phyloP scores from a whole-genome alignment of 345 rosid species.

The Eucalyptus erythrocorys region DNA sequence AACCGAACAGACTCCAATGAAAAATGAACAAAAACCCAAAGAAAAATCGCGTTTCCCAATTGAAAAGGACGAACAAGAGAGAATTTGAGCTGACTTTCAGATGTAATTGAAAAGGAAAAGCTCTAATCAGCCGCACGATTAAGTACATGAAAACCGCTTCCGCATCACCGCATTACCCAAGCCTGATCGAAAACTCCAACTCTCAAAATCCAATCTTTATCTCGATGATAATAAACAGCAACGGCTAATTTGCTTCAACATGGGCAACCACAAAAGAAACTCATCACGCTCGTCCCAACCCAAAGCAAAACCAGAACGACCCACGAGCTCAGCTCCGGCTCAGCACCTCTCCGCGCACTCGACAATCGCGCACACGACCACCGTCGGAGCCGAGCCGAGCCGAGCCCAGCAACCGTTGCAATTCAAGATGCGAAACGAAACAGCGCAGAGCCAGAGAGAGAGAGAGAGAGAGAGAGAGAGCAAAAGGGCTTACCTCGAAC shows the following conservation, averaged over 20 bases:
- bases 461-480: neutral
- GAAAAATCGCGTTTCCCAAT: neutral
- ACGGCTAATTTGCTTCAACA: neutral
- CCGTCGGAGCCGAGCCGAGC: neutral
- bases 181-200: neutral
- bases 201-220: neutral
- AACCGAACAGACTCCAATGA: neutral
- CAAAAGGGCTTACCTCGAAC: neutral
- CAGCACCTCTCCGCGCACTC: neutral
- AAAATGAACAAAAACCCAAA: neutral
- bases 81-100: neutral
- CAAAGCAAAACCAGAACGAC: neutral
- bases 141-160: neutral
- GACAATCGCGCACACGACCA: neutral
- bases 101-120: neutral
- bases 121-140: neutral
- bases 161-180: neutral
- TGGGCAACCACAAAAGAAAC: accelerated
- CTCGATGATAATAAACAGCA: neutral
- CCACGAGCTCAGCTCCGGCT: neutral
- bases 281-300: neutral
- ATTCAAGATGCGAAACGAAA: neutral
- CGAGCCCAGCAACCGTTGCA: neutral
- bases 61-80: neutral
- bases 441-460: neutral